Evolutionary conservation across 495 filamentous ascomycete genomes (phyloP), one percentile per base, ranked within the genome.

Genomic region (Podospora bellae-mahoneyi): DNA sequence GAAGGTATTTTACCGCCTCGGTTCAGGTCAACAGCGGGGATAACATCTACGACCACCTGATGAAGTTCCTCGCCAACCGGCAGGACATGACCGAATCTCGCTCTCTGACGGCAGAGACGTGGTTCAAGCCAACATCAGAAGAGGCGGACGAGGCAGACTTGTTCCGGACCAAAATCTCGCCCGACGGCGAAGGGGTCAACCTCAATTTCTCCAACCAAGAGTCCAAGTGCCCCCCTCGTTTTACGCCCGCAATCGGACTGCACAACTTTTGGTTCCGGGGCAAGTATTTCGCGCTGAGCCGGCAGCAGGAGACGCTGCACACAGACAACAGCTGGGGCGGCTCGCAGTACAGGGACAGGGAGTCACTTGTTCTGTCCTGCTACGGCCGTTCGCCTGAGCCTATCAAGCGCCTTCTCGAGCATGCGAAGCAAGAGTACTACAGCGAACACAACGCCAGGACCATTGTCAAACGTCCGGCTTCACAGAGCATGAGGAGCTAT

Each of bases 31-130:
- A 80, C 65, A 82, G 80, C 67, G 77, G 78, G 44, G 88, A 91
- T 71, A 84, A 88, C 54, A 86, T 90, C 16, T 89, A 86, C 75
- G 69, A 76, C 13, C 83, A 88, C 66, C 72, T 89, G 54, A 86
- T 91, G 79, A 77, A 81, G 30, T 91, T 87, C 84, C 79, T 90
- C 4, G 83, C 85, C 0, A 72, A 79, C 34, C 86, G 89, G 67
- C 82, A 80, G 7, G 78, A 77, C 57, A 78, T 85, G 54, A 83
- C 81, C 55, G 79, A 80, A 20, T 84, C 85, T 1, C 82, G 87
- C n/a, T 77, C 80, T 7, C 74, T 90, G 28, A 83, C 83, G 64
- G 88, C 87, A 0, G 85, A 88, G 68, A 88, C 87, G 4, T 78
- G 78, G 19, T 78, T 77, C 48, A 83, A 81, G 30, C 81, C 73